Evolutionary conservation across 495 filamentous ascomycete genomes (phyloP).

Genomic region (Clohesyomyces aquaticus): DNA sequence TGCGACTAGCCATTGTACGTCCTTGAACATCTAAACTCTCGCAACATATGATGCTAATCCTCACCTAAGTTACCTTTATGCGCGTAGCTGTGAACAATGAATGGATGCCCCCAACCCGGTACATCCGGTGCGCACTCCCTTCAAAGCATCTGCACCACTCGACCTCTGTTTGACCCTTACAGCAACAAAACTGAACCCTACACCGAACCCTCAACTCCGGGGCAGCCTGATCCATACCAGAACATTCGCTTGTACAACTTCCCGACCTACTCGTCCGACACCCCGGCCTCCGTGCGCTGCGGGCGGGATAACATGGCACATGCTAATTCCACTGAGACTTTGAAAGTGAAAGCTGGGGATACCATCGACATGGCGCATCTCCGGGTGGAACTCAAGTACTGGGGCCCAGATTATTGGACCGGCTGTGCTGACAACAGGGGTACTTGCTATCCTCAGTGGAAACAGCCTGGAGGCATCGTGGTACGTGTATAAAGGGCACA

Average conservation of each 20-base stretch:
- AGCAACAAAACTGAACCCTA: conserved; percentile 31
- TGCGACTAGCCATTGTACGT: conserved; percentile 15
- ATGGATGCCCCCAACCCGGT: conserved; percentile 19
- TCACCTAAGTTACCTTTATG: conserved; percentile 18
- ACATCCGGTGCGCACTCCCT: conserved; percentile 18
- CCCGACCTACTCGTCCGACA: conserved; percentile 19
- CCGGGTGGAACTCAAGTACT: conserved; percentile 8
- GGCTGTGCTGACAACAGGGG: too few relatives aligned
- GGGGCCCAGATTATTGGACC: conserved; percentile 12
- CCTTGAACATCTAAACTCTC: not conserved
- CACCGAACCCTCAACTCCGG: not conserved
- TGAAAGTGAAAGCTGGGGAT: conserved; percentile 21
- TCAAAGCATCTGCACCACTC: not conserved
- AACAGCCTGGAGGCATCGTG: not conserved
- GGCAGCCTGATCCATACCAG: conserved; percentile 2
- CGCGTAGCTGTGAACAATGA: conserved; percentile 9
- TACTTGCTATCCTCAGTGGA: conserved; percentile 12
- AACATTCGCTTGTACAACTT: conserved; percentile 19
- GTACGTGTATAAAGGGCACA: not conserved
- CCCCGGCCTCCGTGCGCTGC: conserved; percentile 26
- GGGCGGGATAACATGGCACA: conserved; percentile 33
- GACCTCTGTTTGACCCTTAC: too few relatives aligned
- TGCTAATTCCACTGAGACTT: conserved; percentile 17
- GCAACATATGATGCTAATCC: not conserved
- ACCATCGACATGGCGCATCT: conserved; percentile 22